phyloP scores from a whole-genome alignment of 371 early-diverging fungal species.

The Nosema granulosis region DNA sequence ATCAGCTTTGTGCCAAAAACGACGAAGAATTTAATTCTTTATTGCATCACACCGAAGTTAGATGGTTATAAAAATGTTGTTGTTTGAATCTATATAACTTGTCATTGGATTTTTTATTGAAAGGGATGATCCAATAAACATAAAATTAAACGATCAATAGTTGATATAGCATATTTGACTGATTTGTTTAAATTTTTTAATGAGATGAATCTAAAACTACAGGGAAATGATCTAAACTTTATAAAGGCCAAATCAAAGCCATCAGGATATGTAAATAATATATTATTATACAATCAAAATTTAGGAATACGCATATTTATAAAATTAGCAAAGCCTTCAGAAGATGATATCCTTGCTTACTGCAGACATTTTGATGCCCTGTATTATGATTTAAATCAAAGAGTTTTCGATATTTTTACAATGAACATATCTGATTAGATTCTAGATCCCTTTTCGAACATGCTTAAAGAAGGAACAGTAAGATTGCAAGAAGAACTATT shows the following conservation, averaged over 20 bases:
- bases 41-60: not conserved
- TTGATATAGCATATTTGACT: not conserved
- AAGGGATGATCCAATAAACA: not conserved
- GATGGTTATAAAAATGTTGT: not conserved
- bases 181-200: not conserved
- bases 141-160: not conserved
- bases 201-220: not conserved
- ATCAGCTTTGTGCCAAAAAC: not conserved
- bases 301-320: not conserved
- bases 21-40: not conserved
- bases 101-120: not conserved
- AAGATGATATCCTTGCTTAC: not conserved
- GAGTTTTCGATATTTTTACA: not conserved
- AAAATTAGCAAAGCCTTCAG: not conserved
- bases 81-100: not conserved
- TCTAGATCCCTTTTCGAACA: not conserved
- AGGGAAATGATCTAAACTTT: not conserved
- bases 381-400: not conserved
- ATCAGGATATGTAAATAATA: not conserved
- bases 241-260: not conserved
- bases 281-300: not conserved
- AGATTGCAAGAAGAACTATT: not conserved
- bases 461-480: not conserved
- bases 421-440: not conserved
- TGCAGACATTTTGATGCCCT: not conserved